Conservation (phyloP, 2,329 filamentous ascomycete species). For the Samsoniella hepiali region DNA sequence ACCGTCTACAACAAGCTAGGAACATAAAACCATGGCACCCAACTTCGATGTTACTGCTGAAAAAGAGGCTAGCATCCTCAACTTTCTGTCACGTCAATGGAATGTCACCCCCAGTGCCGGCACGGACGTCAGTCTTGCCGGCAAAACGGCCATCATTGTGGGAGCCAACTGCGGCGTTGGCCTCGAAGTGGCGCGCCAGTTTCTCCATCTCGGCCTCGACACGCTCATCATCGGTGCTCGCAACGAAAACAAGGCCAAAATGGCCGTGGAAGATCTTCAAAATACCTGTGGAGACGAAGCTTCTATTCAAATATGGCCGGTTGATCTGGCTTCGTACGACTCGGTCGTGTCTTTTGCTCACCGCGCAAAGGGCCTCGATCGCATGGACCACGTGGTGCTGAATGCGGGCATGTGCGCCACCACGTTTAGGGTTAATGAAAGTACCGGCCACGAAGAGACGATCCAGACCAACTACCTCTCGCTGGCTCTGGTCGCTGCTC, state of each 20-base stretch:
- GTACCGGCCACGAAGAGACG: conserved; percentile 37
- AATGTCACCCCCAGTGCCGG: not conserved
- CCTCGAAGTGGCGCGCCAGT: conserved; percentile 32
- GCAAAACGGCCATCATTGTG: conserved; percentile 31
- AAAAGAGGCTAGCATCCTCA: conserved; percentile 11
- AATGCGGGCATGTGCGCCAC: conserved; percentile 30
- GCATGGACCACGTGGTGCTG: conserved; percentile 38
- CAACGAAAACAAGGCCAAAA: conserved; percentile 29
- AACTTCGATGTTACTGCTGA: not conserved
- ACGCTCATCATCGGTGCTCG: conserved; percentile 36
- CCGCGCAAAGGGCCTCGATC: conserved; percentile 30
- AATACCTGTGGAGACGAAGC: not conserved
- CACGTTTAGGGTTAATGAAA: conserved; percentile 24
- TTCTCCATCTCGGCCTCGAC: conserved; percentile 30
- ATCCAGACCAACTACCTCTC: conserved; percentile 50
- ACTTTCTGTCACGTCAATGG: conserved; percentile 17
- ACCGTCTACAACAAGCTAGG: no score
- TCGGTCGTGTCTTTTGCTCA: conserved; percentile 38
- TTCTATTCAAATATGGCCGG: conserved; percentile 29
- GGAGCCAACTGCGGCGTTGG: conserved; percentile 36
- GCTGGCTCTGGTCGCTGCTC: conserved; percentile 44
- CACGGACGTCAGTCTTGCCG: conserved; percentile 17
- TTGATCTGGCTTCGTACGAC: conserved; percentile 40
- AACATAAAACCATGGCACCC: no score
- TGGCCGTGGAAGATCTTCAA: conserved; percentile 15